Conservation (phyloP, 2,329 filamentous ascomycete species). For the Coniochaeta ligniaria region DNA sequence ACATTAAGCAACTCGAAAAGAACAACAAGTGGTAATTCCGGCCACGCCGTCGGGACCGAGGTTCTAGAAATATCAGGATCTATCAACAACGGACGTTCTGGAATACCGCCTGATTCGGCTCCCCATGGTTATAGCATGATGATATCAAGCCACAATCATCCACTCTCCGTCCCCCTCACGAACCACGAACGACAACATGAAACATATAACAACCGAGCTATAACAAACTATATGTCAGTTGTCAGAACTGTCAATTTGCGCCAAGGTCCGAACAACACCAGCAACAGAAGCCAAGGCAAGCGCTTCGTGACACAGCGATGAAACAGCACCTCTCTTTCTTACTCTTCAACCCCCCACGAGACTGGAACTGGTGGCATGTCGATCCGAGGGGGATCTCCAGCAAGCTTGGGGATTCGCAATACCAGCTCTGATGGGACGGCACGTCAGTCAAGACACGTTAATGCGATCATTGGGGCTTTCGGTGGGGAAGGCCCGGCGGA, state of each 20-base stretch:
- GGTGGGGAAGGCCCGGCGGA: background rate
- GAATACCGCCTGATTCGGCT: background rate
- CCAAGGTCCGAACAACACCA: background rate
- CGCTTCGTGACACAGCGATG: conserved; percentile 3
- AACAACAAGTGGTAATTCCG: background rate
- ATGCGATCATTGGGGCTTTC: background rate
- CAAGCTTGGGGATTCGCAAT: background rate
- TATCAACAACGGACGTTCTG: background rate
- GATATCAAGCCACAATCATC: background rate
- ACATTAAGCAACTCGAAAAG: background rate
- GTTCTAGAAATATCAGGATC: background rate
- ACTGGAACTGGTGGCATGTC: background rate
- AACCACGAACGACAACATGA: background rate
- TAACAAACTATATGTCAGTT: background rate
- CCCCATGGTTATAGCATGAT: background rate
- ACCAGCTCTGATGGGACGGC: background rate
- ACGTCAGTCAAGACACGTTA: background rate
- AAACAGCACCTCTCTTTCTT: conserved; percentile 15
- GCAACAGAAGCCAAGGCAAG: background rate
- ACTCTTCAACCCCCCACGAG: background rate
- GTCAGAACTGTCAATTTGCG: background rate
- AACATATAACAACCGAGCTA: background rate
- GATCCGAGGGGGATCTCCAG: background rate
- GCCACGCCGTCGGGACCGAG: background rate
- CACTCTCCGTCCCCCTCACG: background rate